phyloP scores from a whole-genome alignment of 768 basidiomycete genomes.

The Amanita thiersii region DNA sequence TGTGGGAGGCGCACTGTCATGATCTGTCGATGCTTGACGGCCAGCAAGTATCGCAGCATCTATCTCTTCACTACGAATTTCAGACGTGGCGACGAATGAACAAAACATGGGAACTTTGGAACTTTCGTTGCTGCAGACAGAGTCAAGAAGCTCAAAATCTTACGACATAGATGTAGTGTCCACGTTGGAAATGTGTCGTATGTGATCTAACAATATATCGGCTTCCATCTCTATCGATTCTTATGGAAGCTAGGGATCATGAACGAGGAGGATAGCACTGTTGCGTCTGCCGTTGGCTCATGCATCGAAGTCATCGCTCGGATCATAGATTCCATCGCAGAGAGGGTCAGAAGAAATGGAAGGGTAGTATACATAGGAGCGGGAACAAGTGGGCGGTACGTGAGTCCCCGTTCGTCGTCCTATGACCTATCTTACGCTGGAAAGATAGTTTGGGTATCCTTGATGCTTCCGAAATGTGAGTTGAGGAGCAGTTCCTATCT shows the following conservation, averaged over 20 bases:
- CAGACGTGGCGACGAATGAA: no score
- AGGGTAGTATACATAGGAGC: slow-evolving; percentile 27
- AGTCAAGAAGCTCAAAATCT: slow-evolving; percentile 18
- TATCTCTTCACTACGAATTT: no score
- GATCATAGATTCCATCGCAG: slow-evolving; percentile 21
- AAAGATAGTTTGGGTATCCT: slow-evolving; percentile 21
- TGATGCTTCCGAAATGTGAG: slow-evolving; percentile 22
- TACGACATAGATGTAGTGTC: slow-evolving; percentile 20
- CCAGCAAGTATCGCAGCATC: no score
- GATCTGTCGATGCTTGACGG: no score
- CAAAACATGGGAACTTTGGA: no score
- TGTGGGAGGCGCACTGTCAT: no score
- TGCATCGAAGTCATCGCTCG: slow-evolving; percentile 21
- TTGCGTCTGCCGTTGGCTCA: slow-evolving; percentile 19
- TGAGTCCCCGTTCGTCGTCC: not conserved
- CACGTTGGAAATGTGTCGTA: slow-evolving; percentile 23
- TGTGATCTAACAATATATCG: slow-evolving; percentile 4
- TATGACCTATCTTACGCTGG: not conserved
- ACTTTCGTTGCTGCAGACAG: slow-evolving; percentile 19
- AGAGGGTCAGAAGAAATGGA: slow-evolving; percentile 19
- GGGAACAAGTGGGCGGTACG: slow-evolving; percentile 26
- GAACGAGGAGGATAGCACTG: slow-evolving; percentile 20
- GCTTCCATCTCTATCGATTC: not conserved
- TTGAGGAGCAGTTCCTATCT: not conserved
- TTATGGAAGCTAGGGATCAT: slow-evolving; percentile 17